Conservation (phyloP, 148 eudicot genomes). For the Vaccinium vitisidaea region DNA sequence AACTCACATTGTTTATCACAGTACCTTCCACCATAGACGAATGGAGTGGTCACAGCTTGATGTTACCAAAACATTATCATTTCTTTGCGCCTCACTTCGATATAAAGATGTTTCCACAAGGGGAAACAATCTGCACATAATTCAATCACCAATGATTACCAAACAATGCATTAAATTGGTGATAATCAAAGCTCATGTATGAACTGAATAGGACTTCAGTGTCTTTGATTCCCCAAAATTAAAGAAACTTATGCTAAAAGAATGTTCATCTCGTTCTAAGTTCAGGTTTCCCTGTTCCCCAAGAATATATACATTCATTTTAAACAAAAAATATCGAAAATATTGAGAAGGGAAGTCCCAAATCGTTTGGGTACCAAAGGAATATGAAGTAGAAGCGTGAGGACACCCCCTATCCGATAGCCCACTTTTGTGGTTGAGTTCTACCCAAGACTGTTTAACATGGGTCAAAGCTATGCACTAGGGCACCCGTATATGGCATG, state of each 20-base stretch:
- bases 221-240: neutral
- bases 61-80: conserved; percentile 54
- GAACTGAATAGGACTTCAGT: neutral
- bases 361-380: neutral
- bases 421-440: too few relatives aligned
- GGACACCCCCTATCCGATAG: too few relatives aligned
- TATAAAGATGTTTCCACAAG: conserved; percentile 37
- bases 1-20: neutral
- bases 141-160: conserved; percentile 11
- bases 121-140: conserved; percentile 52
- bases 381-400: neutral
- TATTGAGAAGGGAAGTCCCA: neutral
- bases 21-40: conserved; percentile 86
- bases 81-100: conserved; percentile 35
- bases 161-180: neutral
- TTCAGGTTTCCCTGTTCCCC: neutral
- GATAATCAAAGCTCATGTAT: neutral
- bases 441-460: too few relatives aligned
- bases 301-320: neutral
- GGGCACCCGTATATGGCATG: neutral
- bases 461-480: too few relatives aligned
- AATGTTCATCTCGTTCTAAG: neutral
- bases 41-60: conserved; percentile 72
- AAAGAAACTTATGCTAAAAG: neutral
- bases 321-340: neutral